phyloP scores from a whole-genome alignment of 306 rosid species.

The Prunus mongolica region DNA sequence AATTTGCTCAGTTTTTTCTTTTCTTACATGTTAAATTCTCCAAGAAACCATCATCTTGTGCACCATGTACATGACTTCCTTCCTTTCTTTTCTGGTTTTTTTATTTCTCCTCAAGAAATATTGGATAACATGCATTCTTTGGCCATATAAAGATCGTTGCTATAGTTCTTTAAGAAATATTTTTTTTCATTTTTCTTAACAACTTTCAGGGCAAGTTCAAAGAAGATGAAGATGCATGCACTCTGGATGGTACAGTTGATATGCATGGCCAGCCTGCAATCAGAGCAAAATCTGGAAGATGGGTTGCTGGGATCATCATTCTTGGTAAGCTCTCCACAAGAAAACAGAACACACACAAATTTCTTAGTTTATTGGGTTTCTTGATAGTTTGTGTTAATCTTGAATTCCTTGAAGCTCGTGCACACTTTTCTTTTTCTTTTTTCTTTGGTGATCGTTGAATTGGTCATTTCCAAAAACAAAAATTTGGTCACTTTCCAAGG shows the following conservation, averaged over 20 bases:
- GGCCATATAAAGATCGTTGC: background rate
- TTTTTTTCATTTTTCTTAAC: background rate
- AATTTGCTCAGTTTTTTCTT: background rate
- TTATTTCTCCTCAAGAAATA: background rate
- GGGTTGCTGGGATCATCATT: conserved; percentile 85
- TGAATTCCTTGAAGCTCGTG: background rate
- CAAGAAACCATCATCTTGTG: background rate
- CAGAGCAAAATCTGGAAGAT: conserved; percentile 74
- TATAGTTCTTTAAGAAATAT: background rate
- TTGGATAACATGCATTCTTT: background rate
- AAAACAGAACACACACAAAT: background rate
- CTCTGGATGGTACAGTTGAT: conserved; percentile 89
- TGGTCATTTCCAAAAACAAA: background rate
- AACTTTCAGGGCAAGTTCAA: conserved; percentile 37
- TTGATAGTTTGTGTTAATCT: background rate
- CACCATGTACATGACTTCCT: background rate
- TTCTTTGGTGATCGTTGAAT: background rate
- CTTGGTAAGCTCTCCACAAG: conserved; percentile 60
- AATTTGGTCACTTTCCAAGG: background rate
- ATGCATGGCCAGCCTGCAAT: conserved; percentile 81
- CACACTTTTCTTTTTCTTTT: background rate
- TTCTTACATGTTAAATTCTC: background rate
- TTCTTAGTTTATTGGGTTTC: background rate
- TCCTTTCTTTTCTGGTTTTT: background rate
- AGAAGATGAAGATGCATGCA: conserved; percentile 49